These are phyloP conservation scores for Blastobotrys capitulatus DNA, from an alignment of 1,139 yeast genomes.

Conservation along the genomic window DNA sequence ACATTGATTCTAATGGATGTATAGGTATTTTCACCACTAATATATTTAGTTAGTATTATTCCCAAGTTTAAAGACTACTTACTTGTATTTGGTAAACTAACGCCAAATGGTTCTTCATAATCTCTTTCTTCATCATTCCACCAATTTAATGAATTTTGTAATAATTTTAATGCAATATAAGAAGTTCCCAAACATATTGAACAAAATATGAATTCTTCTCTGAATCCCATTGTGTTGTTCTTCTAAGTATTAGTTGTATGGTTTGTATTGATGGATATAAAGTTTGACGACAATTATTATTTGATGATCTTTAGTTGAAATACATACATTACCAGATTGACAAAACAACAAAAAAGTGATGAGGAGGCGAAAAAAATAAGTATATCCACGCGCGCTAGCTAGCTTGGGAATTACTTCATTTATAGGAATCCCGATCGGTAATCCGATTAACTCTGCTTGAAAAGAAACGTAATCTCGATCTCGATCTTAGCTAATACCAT, in stretches of 20 bases:
- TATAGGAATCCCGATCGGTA: too few relatives aligned
- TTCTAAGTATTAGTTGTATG: too few relatives aligned
- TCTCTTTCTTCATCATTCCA: slow-evolving; percentile 2
- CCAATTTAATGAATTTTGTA: not conserved
- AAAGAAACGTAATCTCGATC: too few relatives aligned
- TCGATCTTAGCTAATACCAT: too few relatives aligned
- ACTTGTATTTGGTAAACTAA: not conserved
- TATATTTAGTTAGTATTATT: not conserved
- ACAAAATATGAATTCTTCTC: not conserved
- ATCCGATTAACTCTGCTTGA: too few relatives aligned
- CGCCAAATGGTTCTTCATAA: not conserved
- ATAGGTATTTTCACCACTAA: slow-evolving; percentile 14
- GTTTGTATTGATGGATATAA: not conserved
- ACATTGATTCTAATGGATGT: slow-evolving; percentile 18
- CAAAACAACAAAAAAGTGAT: too few relatives aligned
- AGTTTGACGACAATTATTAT: too few relatives aligned
- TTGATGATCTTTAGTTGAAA: too few relatives aligned
- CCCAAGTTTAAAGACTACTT: not conserved
- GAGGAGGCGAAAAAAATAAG: too few relatives aligned
- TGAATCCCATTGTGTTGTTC: not conserved
- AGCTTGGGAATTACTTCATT: too few relatives aligned
- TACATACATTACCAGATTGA: too few relatives aligned
- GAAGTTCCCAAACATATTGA: not conserved
- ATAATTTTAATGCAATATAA: not conserved
- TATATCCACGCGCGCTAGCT: too few relatives aligned